Base-by-base conservation (phyloP, 192 early-diverging fungal species). In the Podila verticillata region DNA sequence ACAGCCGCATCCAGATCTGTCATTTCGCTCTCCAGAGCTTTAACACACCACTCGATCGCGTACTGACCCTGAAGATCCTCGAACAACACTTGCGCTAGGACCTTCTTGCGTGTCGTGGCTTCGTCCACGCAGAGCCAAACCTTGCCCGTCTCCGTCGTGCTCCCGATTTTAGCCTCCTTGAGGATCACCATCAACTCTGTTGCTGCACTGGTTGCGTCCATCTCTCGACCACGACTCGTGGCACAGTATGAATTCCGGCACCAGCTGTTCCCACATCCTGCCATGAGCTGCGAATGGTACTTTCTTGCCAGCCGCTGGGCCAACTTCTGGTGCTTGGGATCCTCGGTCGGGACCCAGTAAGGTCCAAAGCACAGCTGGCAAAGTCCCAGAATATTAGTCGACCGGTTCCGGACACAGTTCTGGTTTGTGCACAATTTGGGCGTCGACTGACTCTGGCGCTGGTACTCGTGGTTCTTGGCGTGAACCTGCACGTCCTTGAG, bases 311-410 rank as follows among this genome's bases (percentile, higher is more conserved):
- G 77, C 48, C 93, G 88, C 66, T 91, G 90, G 12, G 92, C 74
- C 35, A 96, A 83, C 81, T 94, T 95, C 48, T 88, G 81, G 81
- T 95, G 82, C 22, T 82, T 86, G 19, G 93, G 94, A 59, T 98
- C 96, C 54, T 92, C 89, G 19, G 88, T 82, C 26, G 93, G 84
- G 4, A 88, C 82, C 88, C 93, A 98, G 61, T 93, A 94, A 0
- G 94, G 95, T 3, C 90, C 91, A 86, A 93, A 96, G 68, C 96
- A 98, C 29, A 83, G 72, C 31, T 85, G 74, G 73, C 96, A 98
- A 61, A 96, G 75, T 1, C 86, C 85, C 4, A 95, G 69, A 1
- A 78, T 72, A 60, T 91, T 96, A 3, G 29, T 71, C n/a, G 68
- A 60, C 32, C 65, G 58, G 22, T 87, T 79, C n/a, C 90, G 87